Base-by-base conservation (phyloP, 2,329 filamentous ascomycete genomes). In the Didymella lethalis region DNA sequence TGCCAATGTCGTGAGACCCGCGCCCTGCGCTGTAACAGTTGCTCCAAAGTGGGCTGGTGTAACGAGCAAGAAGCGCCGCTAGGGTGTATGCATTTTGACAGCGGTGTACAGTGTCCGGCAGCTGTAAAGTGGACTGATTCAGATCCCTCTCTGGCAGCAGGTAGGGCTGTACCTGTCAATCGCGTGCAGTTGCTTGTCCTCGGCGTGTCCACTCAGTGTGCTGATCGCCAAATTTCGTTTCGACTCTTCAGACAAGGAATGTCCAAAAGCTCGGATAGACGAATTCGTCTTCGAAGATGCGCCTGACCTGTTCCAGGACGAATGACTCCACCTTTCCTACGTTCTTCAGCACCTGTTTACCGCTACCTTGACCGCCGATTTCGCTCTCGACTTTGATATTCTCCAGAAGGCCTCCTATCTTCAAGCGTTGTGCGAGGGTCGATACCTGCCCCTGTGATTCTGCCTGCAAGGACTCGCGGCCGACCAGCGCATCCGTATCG, bases 211-310 rank as follows among this genome's bases (percentile, higher is more conserved):
- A 40, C 36, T 20, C 36, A 20, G n/a, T 18, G 18, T 11, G 36
- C 16, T 18, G 38, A 25, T 20, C 20, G n/a, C 20, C 4, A 25
- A 8, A 59, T 23, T 43, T 51, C 26, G 50, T 41, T 36, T 36
- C 16, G 32, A n/a, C 32, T 36, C 44, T 56, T 76, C 66, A 97
- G 44, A 98, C 89, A 69, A 99, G 81, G 77, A 98, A 97, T 0
- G 94, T 98, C 93, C 94, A 98, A 78, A 96, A 98, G 78, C 93
- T 97, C 44, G 95, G 95, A 80, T 96, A 98, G 62, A 98, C 93
- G 80, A 98, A 95, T 77, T 99, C 95, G 75, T 98, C 95, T 79
- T 99, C 95, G 72, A 99, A 98, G 69, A 99, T 98, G 72, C 93
- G 87, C 74, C 94, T 88, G 62, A 99, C 95, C 79, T 98, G 94